Base-by-base conservation (phyloP, 805 yeast genomes). In the Myxozyma neotropica region DNA sequence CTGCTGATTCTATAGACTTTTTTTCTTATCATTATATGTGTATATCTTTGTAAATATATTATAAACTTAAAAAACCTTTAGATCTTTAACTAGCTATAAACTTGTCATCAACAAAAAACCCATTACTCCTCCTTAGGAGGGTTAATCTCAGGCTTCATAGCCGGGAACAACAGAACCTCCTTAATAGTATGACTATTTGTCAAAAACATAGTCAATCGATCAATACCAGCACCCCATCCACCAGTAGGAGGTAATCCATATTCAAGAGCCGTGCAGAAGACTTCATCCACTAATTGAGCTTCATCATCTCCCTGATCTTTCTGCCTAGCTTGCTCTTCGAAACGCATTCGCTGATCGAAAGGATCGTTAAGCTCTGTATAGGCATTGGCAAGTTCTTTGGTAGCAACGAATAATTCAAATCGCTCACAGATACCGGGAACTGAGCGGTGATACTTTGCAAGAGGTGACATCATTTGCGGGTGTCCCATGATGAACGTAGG, bases 161-260 rank as follows among this genome's bases (percentile, higher is more conserved):
- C 92, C 77, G 99, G 99, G 96, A 93, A 93, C 76, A 94, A 80
- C 69, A 93, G 81, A 50, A 93, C 98, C 81, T 93, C 99, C 86
- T 97, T 90, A 73, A 93, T 93, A 69, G 97, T 89, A 81, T 91
- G 88, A 59, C 96, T 89, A 78, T 94, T 85, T 64, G 98, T 94
- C 80, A 94, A 84, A 81, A 94, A 94, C 99, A 93, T 93, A 73
- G 97, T 91, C 73, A 93, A 75, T 82, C 99, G 88, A 79, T 93
- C 99, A 69, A 93, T 92, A 83, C 99, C 99, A 79, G 96, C 87
- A 70, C 99, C 99, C 98, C 98, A 93, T 69, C 99, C 99, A 76
- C 96, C 98, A 70, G 98, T 94, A 71, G 99, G 99, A 61, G 99
- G 99, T 72, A 93, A 83, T 78, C 98, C 99, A 77, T 90, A 93